Evolutionary conservation across 305 asterid genomes (phyloP).

Genomic region (Solanum hybrid): DNA sequence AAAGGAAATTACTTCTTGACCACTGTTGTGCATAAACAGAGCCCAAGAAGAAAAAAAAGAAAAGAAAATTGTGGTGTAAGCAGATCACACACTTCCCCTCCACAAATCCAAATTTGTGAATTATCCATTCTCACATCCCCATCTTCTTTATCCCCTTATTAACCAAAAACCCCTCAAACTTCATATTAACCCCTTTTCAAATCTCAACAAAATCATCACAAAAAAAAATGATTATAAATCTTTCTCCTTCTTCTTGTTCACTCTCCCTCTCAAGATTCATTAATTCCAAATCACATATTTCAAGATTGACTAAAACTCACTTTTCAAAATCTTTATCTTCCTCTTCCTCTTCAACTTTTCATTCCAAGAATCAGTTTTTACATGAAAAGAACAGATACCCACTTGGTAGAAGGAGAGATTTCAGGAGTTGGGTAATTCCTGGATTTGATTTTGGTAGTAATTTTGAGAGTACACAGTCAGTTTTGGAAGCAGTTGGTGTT

Average conservation of each 20-base stretch:
- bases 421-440: conserved; percentile 36
- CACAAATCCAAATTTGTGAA: conserved; percentile 39
- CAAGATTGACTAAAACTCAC: conserved; percentile 28
- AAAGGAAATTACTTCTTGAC: neutral
- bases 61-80: neutral
- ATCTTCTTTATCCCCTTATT: conserved; percentile 17
- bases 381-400: conserved; percentile 14
- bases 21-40: neutral
- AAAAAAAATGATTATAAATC: conserved; percentile 46
- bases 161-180: conserved; percentile 7
- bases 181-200: neutral
- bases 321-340: conserved; percentile 17
- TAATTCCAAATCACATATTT: conserved; percentile 41
- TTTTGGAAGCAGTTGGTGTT: conserved; percentile 69
- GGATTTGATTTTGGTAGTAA: conserved; percentile 60
- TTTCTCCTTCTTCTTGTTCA: conserved; percentile 39
- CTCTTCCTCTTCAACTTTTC: conserved; percentile 19
- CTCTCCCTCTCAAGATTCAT: conserved; percentile 29
- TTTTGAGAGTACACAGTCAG: conserved; percentile 71
- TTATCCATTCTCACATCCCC: conserved; percentile 31
- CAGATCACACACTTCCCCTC: conserved; percentile 40
- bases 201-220: conserved; percentile 8
- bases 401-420: conserved; percentile 22
- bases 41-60: neutral
- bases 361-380: conserved; percentile 23